Evolutionary conservation across 2,329 filamentous ascomycete genomes (phyloP).

Genomic region (Teratosphaeria zuluensis): DNA sequence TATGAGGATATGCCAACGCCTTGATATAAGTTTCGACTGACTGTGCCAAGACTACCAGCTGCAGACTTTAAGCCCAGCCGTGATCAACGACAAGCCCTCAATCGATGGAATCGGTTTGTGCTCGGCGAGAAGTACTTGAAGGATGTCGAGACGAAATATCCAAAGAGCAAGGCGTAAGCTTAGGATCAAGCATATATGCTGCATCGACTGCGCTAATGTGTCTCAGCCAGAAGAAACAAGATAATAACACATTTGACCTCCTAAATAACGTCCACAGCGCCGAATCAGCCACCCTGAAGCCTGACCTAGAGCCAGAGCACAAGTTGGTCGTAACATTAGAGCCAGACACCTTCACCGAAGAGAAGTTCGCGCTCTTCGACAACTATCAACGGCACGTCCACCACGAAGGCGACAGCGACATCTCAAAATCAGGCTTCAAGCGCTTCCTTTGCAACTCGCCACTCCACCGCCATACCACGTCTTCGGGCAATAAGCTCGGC

Average conservation of each 20-base stretch:
- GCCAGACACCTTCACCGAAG: constrained; percentile 58
- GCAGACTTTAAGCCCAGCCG: constrained; percentile 54
- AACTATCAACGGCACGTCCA: constrained; percentile 71
- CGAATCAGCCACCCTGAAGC: constrained; percentile 46
- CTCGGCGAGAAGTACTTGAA: constrained; percentile 58
- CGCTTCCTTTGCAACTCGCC: constrained; percentile 68
- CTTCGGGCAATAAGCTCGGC: constrained; percentile 47
- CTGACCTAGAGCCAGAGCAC: constrained; percentile 49
- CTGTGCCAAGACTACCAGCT: constrained; percentile 49
- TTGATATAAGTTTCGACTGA: neutral
- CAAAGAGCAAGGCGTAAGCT: constrained; percentile 55
- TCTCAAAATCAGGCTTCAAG: constrained; percentile 53
- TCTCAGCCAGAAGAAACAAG: constrained; percentile 46
- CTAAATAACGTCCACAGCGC: constrained; percentile 58
- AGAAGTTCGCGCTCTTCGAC: constrained; percentile 63
- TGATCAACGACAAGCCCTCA: constrained; percentile 65
- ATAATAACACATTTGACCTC: constrained; percentile 60
- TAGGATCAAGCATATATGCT: neutral
- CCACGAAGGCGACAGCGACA: constrained; percentile 51
- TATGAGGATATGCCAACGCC: constrained; percentile 12
- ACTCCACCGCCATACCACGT: constrained; percentile 36
- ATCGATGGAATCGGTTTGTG: constrained; percentile 65
- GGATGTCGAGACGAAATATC: constrained; percentile 54
- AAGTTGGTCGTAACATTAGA: constrained; percentile 61
- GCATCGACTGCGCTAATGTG: neutral